A percentile compares a stretch with the other conserved stretches of the same genome.
Conservation (phyloP, 202 grass and related monocot species). For the Hordeum pubiflorum region DNA sequence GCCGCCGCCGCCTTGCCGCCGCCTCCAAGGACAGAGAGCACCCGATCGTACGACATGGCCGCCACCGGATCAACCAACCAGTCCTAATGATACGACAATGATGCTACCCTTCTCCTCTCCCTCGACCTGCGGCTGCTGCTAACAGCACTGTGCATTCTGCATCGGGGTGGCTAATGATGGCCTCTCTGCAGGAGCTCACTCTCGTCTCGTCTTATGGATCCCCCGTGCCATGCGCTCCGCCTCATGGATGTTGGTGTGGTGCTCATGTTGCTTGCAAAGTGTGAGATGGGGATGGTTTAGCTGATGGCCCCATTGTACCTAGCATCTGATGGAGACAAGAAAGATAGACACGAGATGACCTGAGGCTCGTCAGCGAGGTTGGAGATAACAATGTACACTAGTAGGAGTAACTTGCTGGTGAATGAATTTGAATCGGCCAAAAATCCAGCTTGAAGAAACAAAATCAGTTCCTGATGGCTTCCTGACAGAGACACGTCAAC, state of each 20-base stretch:
- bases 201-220: constrained; percentile 7
- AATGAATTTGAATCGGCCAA: background rate
- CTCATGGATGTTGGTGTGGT: constrained; percentile 39
- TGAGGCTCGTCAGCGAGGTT: background rate
- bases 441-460: background rate
- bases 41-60: constrained; percentile 7
- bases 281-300: constrained; percentile 43
- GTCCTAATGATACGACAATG: background rate
- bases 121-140: background rate
- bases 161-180: constrained; percentile 21
- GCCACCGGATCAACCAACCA: background rate
- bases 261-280: constrained; percentile 38
- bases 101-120: background rate
- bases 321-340: background rate
- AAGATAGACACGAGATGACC: background rate
- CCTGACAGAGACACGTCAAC: background rate
- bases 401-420: background rate
- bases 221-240: background rate
- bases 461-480: background rate
- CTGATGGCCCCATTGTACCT: background rate
- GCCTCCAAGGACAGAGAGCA: background rate
- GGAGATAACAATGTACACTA: background rate
- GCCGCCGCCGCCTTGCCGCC: constrained; percentile 1
- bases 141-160: constrained; percentile 16
- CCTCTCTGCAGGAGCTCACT: background rate